Percentiles rank a stretch among this genome's conserved stretches.
Evolutionary conservation across 2,329 filamentous ascomycete genomes (phyloP).

Genomic region (Byssothecium circinans): DNA sequence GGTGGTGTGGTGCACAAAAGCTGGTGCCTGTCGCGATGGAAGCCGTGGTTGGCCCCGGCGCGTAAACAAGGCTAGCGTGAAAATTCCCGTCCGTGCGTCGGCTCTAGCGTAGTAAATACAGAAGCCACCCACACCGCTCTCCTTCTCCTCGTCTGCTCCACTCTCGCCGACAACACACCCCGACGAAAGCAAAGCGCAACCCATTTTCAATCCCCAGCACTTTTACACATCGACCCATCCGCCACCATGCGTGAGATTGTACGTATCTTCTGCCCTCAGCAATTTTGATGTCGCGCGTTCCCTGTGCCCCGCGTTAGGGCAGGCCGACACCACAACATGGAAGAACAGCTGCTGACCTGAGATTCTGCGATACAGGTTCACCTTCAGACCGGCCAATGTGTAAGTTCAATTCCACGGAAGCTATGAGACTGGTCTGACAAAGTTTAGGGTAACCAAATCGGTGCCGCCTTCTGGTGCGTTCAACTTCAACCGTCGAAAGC

Average conservation of each 20-base stretch:
- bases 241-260: slow-evolving; percentile 71
- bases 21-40: slow-evolving; percentile 16
- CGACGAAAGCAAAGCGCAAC: slow-evolving; percentile 27
- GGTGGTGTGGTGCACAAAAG: slow-evolving; percentile 1
- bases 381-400: slow-evolving; percentile 99
- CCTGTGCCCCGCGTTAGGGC: slow-evolving; percentile 47
- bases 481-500: slow-evolving; percentile 25
- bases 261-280: slow-evolving; percentile 44
- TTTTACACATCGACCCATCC: slow-evolving; percentile 23
- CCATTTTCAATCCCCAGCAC: slow-evolving; percentile 36
- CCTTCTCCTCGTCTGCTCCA: slow-evolving; percentile 29
- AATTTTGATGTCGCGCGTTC: slow-evolving; percentile 50
- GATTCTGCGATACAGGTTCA: slow-evolving; percentile 74
- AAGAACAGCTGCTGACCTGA: slow-evolving; percentile 59
- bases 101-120: slow-evolving; percentile 24
- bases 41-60: slow-evolving; percentile 5
- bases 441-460: slow-evolving; percentile 96
- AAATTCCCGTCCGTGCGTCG: slow-evolving; percentile 15
- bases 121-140: slow-evolving; percentile 31
- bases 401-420: slow-evolving; percentile 55
- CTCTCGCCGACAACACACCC: slow-evolving; percentile 32
- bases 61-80: slow-evolving; percentile 20
- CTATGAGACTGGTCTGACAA: slow-evolving; percentile 29
- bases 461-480: slow-evolving; percentile 96
- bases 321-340: slow-evolving; percentile 43